A percentile compares a stretch with the other conserved stretches of the same genome.
phyloP scores from a whole-genome alignment of 2,329 filamentous ascomycete species.

The Talaromyces sp. region DNA sequence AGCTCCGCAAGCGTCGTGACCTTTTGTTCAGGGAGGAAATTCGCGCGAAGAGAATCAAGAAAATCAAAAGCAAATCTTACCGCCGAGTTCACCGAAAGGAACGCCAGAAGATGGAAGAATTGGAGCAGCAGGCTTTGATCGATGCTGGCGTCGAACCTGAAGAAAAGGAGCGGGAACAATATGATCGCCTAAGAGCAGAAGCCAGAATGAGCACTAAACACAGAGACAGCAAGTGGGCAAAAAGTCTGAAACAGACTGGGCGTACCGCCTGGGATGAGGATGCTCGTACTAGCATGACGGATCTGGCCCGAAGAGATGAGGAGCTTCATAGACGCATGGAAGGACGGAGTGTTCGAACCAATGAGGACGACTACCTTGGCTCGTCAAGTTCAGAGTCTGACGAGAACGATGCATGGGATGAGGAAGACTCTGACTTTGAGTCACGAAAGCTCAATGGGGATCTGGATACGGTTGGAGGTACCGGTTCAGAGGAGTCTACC shows the following conservation, averaged over 20 bases:
- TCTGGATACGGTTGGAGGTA: conserved; percentile 46
- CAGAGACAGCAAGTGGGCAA: conserved; percentile 88
- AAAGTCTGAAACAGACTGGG: conserved; percentile 72
- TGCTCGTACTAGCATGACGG: conserved; percentile 69
- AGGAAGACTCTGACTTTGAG: conserved; percentile 29
- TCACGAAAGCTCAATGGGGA: conserved; percentile 35
- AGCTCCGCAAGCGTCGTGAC: conserved; percentile 76
- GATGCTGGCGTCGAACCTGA: conserved; percentile 58
- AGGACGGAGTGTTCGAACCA: conserved; percentile 62
- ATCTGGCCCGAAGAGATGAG: conserved; percentile 78
- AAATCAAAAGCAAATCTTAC: conserved; percentile 97
- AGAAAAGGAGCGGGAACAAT: conserved; percentile 60
- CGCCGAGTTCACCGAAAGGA: conserved; percentile 86
- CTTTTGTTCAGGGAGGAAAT: conserved; percentile 84
- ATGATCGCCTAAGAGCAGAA: conserved; percentile 72
- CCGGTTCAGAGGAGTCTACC: conserved; percentile 32
- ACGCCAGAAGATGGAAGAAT: conserved; percentile 55
- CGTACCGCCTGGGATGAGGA: conserved; percentile 85
- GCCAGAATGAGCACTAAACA: conserved; percentile 83
- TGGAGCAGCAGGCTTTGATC: conserved; percentile 54
- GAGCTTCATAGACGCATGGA: conserved; percentile 76
- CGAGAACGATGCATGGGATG: conserved; percentile 54
- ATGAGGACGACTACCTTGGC: conserved; percentile 50
- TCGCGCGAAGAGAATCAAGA: conserved; percentile 88
- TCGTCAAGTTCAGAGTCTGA: conserved; percentile 60